A percentile compares a stretch with the other conserved stretches of the same genome.
Evolutionary conservation across 352 stramenopile genomes (phyloP).

Genomic region (Phytopythium boreale): DNA sequence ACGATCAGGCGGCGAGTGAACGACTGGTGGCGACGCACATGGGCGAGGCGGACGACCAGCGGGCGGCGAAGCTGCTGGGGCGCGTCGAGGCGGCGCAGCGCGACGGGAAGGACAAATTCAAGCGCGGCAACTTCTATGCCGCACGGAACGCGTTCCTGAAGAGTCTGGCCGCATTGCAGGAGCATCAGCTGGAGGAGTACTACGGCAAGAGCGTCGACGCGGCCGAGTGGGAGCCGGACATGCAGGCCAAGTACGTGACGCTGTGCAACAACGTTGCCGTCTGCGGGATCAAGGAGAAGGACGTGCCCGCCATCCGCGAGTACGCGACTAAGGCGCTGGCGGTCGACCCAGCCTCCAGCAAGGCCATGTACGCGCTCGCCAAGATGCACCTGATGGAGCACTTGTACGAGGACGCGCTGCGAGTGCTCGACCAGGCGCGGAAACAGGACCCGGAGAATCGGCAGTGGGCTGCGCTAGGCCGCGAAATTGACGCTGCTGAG

Average conservation of each 20-base stretch:
- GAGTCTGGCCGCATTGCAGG: conserved; percentile 31
- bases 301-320: conserved; percentile 46
- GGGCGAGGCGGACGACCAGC: conserved; percentile 13
- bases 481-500: conserved; percentile 39
- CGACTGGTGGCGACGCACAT: conserved; percentile 6
- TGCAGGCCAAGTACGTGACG: conserved; percentile 50
- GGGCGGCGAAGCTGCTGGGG: conserved; percentile 23
- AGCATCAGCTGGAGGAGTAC: conserved; percentile 45
- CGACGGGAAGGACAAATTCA: conserved; percentile 70
- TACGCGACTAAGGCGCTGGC: conserved; percentile 58
- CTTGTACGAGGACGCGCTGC: conserved; percentile 41
- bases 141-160: conserved; percentile 69
- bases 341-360: conserved; percentile 39
- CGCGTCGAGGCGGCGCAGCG: conserved; percentile 43
- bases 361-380: conserved; percentile 68
- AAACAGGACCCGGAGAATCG: conserved; percentile 37
- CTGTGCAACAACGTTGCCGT: conserved; percentile 77
- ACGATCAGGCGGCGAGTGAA: conserved; percentile 28
- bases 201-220: conserved; percentile 34
- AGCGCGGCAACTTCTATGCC: conserved; percentile 52
- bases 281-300: conserved; percentile 68
- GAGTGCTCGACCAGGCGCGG: conserved; percentile 36
- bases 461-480: conserved; percentile 43
- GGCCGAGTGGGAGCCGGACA: conserved; percentile 39
- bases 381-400: conserved; percentile 70